phyloP scores from a whole-genome alignment of 805 yeast species.

The Yamadazyma nakazawae region DNA sequence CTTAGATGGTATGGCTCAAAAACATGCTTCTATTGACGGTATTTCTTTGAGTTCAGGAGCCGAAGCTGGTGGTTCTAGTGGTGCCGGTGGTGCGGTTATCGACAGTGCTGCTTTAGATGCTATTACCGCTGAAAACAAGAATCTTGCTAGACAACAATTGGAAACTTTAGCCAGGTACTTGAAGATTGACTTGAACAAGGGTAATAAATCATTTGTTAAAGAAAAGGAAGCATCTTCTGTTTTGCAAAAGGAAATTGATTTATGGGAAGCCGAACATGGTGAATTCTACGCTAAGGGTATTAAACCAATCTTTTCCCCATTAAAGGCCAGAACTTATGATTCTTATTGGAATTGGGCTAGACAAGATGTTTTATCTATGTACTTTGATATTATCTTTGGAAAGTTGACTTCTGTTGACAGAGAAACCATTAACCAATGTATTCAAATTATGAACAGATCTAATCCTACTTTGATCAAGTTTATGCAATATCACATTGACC shows the following conservation, averaged over 20 bases:
- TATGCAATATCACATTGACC: slow-evolving; percentile 90
- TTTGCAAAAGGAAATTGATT: slow-evolving; percentile 86
- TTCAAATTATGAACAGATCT: slow-evolving; percentile 95
- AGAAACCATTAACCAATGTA: slow-evolving; percentile 94
- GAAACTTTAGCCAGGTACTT: slow-evolving; percentile 94
- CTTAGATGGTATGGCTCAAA: slow-evolving; percentile 77
- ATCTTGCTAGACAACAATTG: slow-evolving; percentile 71
- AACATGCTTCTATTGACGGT: slow-evolving; percentile 82
- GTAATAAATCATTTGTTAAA: slow-evolving; percentile 76
- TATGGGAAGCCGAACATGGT: slow-evolving; percentile 81
- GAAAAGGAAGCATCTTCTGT: slow-evolving; percentile 83
- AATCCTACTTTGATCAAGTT: slow-evolving; percentile 90
- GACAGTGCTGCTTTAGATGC: slow-evolving; percentile 95
- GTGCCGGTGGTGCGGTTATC: slow-evolving; percentile 79
- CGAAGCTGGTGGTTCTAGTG: slow-evolving; percentile 50
- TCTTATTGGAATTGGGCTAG: slow-evolving; percentile 99
- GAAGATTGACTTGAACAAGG: slow-evolving; percentile 86
- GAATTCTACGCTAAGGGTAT: slow-evolving; percentile 92
- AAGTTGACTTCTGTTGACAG: slow-evolving; percentile 86
- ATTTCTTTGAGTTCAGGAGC: slow-evolving; percentile 68
- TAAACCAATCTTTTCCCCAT: slow-evolving; percentile 81
- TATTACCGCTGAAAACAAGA: slow-evolving; percentile 65
- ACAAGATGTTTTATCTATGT: slow-evolving; percentile 91
- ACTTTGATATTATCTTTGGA: slow-evolving; percentile 94
- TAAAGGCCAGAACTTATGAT: slow-evolving; percentile 94